phyloP scores from a whole-genome alignment of 1,139 yeast species.

The Pichia kudriavzevii region DNA sequence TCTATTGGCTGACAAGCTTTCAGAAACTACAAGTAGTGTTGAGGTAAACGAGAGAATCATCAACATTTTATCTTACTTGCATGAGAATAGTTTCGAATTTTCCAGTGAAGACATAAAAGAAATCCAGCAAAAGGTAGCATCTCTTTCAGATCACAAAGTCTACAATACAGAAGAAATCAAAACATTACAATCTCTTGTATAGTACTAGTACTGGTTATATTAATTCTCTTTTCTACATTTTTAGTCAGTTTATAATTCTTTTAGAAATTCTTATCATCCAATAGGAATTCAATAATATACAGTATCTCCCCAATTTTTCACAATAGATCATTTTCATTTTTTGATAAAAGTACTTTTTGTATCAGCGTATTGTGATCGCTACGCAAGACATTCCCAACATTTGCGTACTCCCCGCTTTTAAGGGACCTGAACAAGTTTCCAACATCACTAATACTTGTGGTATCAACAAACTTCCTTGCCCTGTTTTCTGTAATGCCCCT shows the following conservation, averaged over 20 bases:
- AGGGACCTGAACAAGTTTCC: slow-evolving; percentile 29
- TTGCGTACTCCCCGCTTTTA: background rate
- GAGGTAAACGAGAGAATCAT: slow-evolving; percentile 57
- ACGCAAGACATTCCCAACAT: slow-evolving; percentile 12
- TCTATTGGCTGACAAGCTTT: slow-evolving; percentile 12
- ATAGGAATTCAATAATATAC: background rate
- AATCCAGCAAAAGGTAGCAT: slow-evolving; percentile 34
- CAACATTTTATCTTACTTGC: slow-evolving; percentile 44
- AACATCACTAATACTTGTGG: slow-evolving; percentile 31
- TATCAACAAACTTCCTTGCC: slow-evolving; percentile 27
- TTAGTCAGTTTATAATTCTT: slow-evolving; percentile 1
- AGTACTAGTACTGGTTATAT: background rate
- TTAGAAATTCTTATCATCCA: background rate
- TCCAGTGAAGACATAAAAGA: slow-evolving; percentile 35
- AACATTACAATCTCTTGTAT: slow-evolving; percentile 6
- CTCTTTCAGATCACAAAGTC: slow-evolving; percentile 35
- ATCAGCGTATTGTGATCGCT: slow-evolving; percentile 18
- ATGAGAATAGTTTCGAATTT: slow-evolving; percentile 41
- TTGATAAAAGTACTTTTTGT: slow-evolving; percentile 35
- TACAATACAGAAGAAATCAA: slow-evolving; percentile 44
- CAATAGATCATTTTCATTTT: slow-evolving; percentile 40
- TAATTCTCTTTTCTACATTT: background rate
- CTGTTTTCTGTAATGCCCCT: slow-evolving; percentile 44
- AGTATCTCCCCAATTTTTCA: no score
- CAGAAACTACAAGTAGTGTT: slow-evolving; percentile 35